Base-by-base conservation (phyloP, 345 rosid genomes). In the Corchorus olitorius region DNA sequence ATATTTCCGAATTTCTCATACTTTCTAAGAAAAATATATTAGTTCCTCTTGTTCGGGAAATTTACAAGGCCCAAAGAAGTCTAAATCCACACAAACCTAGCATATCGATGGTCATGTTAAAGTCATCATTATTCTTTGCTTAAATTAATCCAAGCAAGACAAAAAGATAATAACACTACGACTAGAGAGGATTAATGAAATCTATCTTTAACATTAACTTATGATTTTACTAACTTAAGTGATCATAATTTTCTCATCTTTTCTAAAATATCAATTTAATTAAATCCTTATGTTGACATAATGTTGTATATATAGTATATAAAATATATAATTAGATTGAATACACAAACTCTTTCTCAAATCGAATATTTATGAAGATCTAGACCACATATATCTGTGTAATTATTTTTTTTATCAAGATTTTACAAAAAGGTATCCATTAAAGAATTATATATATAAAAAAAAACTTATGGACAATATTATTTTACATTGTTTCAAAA, bases 401-500 rank as follows among this genome's bases (percentile, higher is more conserved):
- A 2, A 39, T 2, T 67, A 67, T n/a, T 7, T 6, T 55, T 7
- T 20, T 59, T 10, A 15, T 14, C 16, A 49, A 4, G 73, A 16
- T 50, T 33, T 61, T 61, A 4, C n/a, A 61, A 61, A 27, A 60
- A 5, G 15, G 59, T 33, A 43, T 70, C 60, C 41, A 37, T 35
- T 71, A 34, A 71, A 53, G 22, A 49, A n/a, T 37, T 54, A 53
- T 27, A 27, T n/a, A n/a, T n/a, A n/a, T n/a, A n/a, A n/a, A 27
- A 27, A 52, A 70, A 49, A 14, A 34, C 33, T n/a, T 17, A 65
- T 61, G 41, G 68, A 34, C 37, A 20, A 65, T 10, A 11, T 20
- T 43, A 67, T 27, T 27, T 27, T 27, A 59, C 37, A 13, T 15
- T 45, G 13, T 69, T 61, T 79, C 54, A 58, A 66, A 41, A 56